Base-by-base conservation (phyloP, 164 flowering plant species). In the Magnolia changhungtana region DNA sequence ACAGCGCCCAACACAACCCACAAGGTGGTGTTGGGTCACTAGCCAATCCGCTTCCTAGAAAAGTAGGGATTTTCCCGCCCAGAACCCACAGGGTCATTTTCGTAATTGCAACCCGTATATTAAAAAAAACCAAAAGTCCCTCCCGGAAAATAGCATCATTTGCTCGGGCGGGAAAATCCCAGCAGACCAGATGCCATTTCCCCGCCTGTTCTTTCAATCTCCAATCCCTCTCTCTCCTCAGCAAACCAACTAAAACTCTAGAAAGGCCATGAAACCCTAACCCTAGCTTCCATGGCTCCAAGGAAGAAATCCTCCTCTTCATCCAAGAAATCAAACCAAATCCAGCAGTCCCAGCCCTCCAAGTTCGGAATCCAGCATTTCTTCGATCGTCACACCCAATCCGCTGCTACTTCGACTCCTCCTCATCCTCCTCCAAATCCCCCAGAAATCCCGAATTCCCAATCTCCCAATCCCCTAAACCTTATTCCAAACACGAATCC, bases 321-420 rank as follows among this genome's bases (percentile, higher is more conserved):
- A 1, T 75, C 85, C 19, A 88, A 87, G 87, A 89, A 87, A 82
- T 78, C 89, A 1, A 88, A 82, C 72, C 86, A 78, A 16, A 82
- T 74, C 72, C 86, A 79, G 8, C 20, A 61, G 18, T 83, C 94
- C 9, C 92, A 88, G 75, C 92, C 91, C 6, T 84, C 93, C 64
- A 93, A 93, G 83, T 95, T 85, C 79, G 98, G 98, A 6, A 95
- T 95, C 87, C 93, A 92, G 63, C 99, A 92, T 77, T 91, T 96
- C 92, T 96, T 94, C 89, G 86, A 85, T 6, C 98, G 92, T 65
- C 98, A 92, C 80, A 51, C 96, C 50, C 95, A 94, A 72, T 82
- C 84, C 49, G 80, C 84, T 20, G 61, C 61, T 55, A 16, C 61
- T 55, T 16, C 61, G 18, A 55, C 61, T 10, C 61, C 61, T 27